These are phyloP conservation scores for Penicillium sp. DNA, from an alignment of 2,329 filamentous ascomycete species.

Conservation along the genomic window DNA sequence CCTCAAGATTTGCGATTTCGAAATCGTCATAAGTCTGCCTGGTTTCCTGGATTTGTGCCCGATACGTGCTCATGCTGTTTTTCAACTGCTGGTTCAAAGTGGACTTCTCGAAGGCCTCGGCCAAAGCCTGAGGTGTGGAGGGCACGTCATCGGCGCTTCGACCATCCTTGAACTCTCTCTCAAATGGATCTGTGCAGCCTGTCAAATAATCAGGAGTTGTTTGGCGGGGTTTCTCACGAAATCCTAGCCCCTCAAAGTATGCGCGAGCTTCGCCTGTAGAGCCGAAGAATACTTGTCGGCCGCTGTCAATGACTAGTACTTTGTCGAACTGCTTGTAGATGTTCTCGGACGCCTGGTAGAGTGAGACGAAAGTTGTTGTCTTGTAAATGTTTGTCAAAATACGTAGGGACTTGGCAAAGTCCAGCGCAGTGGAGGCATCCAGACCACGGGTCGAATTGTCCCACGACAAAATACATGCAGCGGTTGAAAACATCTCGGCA, in stretches of 20 bases:
- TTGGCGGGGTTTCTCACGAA: constrained; percentile 66
- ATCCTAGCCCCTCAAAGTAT: constrained; percentile 75
- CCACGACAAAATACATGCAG: constrained; percentile 66
- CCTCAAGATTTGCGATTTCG: constrained; percentile 65
- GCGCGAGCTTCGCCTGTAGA: constrained; percentile 58
- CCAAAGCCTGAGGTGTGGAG: constrained; percentile 60
- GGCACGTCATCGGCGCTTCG: constrained; percentile 61
- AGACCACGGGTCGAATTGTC: constrained; percentile 67
- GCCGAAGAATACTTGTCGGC: constrained; percentile 71
- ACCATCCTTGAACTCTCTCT: constrained; percentile 68
- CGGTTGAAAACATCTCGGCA: constrained; percentile 73
- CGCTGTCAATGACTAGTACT: constrained; percentile 72
- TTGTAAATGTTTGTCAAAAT: constrained; percentile 79
- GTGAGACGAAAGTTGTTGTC: constrained; percentile 75
- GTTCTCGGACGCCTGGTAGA: constrained; percentile 80
- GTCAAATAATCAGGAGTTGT: constrained; percentile 79
- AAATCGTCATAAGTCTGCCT: constrained; percentile 69
- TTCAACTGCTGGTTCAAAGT: constrained; percentile 51
- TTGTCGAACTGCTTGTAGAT: constrained; percentile 78
- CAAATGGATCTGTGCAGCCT: constrained; percentile 76
- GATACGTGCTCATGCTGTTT: constrained; percentile 64
- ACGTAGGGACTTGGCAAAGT: constrained; percentile 64
- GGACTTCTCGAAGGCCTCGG: constrained; percentile 64
- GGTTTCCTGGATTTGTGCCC: constrained; percentile 56
- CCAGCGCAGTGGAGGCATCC: constrained; percentile 62